phyloP scores from a whole-genome alignment of 2,329 filamentous ascomycete species.

The Knufia petricola region DNA sequence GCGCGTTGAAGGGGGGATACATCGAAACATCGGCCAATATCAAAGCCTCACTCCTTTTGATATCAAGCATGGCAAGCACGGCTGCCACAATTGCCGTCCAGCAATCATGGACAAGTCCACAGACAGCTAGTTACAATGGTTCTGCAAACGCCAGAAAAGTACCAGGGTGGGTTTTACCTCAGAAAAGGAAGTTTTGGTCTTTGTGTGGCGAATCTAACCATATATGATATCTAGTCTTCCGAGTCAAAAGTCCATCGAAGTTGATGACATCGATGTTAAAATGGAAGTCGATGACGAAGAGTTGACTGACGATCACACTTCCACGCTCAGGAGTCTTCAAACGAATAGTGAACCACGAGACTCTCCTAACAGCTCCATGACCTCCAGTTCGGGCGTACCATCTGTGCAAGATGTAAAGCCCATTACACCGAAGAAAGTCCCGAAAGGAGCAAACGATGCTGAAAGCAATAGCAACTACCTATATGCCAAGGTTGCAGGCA shows the following conservation, averaged over 20 bases:
- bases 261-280: conserved; percentile 15
- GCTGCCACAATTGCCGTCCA: conserved; percentile 6
- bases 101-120: not conserved
- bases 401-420: conserved; percentile 21
- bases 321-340: conserved; percentile 20
- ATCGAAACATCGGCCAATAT: conserved; percentile 5
- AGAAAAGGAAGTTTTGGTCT: not conserved
- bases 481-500: conserved; percentile 28
- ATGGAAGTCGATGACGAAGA: conserved; percentile 30
- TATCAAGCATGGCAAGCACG: conserved; percentile 8
- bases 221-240: conserved; percentile 3
- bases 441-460: conserved; percentile 12
- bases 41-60: conserved; percentile 7
- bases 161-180: not conserved
- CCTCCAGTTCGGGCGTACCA: conserved; percentile 24
- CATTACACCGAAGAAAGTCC: conserved; percentile 15
- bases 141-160: not conserved
- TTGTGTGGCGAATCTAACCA: conserved; percentile 6
- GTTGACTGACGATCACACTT: conserved; percentile 23
- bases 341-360: conserved; percentile 24
- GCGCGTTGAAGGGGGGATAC: not conserved
- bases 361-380: conserved; percentile 27
- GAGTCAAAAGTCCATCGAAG: conserved; percentile 6
- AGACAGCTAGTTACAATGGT: not conserved
- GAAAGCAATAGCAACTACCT: conserved; percentile 21